Evolutionary conservation across 2,329 filamentous ascomycete genomes (phyloP), one percentile per base, ranked within the genome.

Genomic region (Macroventuria anomochaeta): DNA sequence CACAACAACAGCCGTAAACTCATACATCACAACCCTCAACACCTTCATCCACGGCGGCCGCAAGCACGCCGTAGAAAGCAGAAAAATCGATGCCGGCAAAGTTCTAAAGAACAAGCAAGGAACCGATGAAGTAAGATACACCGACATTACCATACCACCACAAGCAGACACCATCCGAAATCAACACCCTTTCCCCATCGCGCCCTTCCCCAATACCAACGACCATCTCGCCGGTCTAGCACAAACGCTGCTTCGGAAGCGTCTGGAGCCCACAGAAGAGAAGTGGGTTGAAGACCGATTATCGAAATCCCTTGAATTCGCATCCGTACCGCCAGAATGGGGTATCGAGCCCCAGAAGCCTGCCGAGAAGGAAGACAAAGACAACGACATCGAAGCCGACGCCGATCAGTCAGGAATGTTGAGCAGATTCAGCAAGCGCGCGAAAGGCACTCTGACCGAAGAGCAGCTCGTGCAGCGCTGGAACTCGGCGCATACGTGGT

Each of bases 261-360:
- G 61, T 26, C 52, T 65, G 4, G 63, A 63, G 7, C 59, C 65
- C 3, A 58, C 60, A 15, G 69, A 71, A 26, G 64, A 71, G 21
- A 62, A 63, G 7, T 73, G 68, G 69, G 60, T 71, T 7, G 61
- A 64, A n/a, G 63, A 65, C 5, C 59, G 67, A 7, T 39, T 73
- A 1, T 46, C 52, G 3, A 71, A 67, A 47, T 69, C 69, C 5
- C 49, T 57, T 2, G 65, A 69, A 31, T 73, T 72, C 42, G 64
- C 63, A n/a, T 48, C 65, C 20, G 64, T 72, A 26, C 67, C 69
- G 3, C 44, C 51, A 11, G 68, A 72, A 11, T 73, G 66, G 68
- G 63, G 55, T 1, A 59, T 73, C 20, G 63, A 68, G 34, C 54
- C 63, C 1, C 57, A 53, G 8, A 65, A 61, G 36, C 18, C 58